A percentile compares a stretch with the other conserved stretches of the same genome.
phyloP scores from a whole-genome alignment of 345 rosid species.

The Passiflora organensis region DNA sequence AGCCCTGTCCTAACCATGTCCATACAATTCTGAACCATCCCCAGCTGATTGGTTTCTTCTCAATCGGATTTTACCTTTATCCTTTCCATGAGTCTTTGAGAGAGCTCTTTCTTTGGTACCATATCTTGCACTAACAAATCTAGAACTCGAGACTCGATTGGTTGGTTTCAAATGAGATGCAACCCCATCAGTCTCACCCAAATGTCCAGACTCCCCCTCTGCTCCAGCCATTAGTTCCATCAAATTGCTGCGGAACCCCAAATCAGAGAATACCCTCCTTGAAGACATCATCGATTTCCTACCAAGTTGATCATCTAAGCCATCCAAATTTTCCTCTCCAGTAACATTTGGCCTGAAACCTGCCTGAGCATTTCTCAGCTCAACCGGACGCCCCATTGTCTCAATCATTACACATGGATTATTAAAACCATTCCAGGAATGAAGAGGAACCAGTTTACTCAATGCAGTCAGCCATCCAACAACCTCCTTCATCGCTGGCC shows the following conservation, averaged over 20 bases:
- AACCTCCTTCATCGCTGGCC: constrained; percentile 86
- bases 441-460: constrained; percentile 69
- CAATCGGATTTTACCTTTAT: constrained; percentile 10
- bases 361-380: constrained; percentile 28
- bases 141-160: constrained; percentile 31
- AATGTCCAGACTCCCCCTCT: constrained; percentile 35
- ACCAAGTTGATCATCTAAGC: constrained; percentile 26
- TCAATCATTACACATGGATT: constrained; percentile 99
- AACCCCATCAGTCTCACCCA: constrained; percentile 17
- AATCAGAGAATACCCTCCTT: constrained; percentile 58
- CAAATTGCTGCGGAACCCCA: constrained; percentile 69
- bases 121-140: constrained; percentile 37
- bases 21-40: constrained; percentile 26
- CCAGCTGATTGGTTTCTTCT: constrained; percentile 36
- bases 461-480: constrained; percentile 71
- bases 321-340: constrained; percentile 28
- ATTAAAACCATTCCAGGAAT: constrained; percentile 84
- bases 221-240: constrained; percentile 60
- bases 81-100: constrained; percentile 10
- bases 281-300: constrained; percentile 34
- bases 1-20: constrained; percentile 16
- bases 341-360: constrained; percentile 15
- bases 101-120: constrained; percentile 21
- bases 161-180: constrained; percentile 17
- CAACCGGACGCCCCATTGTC: constrained; percentile 72